Base-by-base conservation (phyloP, 1,284 basidiomycete species). In the Moesziomyces parantarcticus region DNA sequence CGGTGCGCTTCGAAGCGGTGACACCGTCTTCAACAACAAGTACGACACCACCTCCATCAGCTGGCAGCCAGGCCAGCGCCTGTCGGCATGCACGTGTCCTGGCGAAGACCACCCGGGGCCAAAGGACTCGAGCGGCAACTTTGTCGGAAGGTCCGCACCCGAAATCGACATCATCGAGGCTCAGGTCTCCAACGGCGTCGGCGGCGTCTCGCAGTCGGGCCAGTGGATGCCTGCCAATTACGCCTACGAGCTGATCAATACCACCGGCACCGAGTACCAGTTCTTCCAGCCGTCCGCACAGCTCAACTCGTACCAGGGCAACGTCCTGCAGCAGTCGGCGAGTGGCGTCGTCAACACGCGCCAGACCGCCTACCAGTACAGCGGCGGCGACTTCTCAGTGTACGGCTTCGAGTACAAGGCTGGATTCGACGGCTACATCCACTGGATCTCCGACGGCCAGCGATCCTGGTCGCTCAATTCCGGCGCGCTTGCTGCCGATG, bases 81-180 rank as follows among this genome's bases (percentile, higher is more conserved):
- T 95, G 2, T 74, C 73, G 39, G 57, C 85, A 44, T 84, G 93
- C 78, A 93, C 92, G 1, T 95, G 90, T 78, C 85, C 90, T 0
- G 89, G 88, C 22, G 90, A 92, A 65, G 90, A 90, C 1, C 93
- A 95, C 81, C 93, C 93, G 0, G 93, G 93, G 0, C 93, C 93
- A 14, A 84, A 87, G 42, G 86, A 86, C 39, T 54, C 84, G 0
- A 87, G 90, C 72, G 92, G 92, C 18, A 88, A 89, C 2, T 92
- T 88, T 76, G 89, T 91, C 3, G 94, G 89, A n/a, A 74, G 90
- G 25, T 85, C 87, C 25, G 88, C 87, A 0, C 89, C 90, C 13
- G 90, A 91, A 79, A 89, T 91, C 71, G 90, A 91, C 79, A 84
- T 90, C 59, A 84, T 91, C 74, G 90, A 91, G 81, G 88, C 88